Conservation (phyloP, 2,329 filamentous ascomycete genomes). For the Aspergillus udagawae region DNA sequence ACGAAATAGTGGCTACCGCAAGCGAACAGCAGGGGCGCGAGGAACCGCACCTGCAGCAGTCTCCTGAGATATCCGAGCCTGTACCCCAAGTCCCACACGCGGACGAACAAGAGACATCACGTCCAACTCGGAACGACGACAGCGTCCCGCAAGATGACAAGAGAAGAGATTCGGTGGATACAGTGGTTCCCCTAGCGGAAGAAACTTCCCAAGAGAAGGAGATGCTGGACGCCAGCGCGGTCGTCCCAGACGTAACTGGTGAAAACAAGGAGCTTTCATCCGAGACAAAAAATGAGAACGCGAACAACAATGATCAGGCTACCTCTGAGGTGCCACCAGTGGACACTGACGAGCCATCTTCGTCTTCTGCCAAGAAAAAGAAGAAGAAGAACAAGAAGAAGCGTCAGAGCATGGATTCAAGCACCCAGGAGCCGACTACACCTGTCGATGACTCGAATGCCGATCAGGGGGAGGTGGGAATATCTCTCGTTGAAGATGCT, state of each 20-base stretch:
- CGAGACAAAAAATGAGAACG: conserved; percentile 2
- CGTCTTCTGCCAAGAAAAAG: conserved; percentile 26
- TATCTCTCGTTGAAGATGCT: neutral
- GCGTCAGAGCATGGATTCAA: conserved; percentile 15
- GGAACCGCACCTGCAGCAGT: neutral
- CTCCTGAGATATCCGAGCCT: neutral
- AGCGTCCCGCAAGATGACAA: neutral
- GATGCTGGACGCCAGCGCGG: neutral
- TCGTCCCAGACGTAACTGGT: neutral
- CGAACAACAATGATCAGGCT: conserved; percentile 1
- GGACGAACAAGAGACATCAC: neutral
- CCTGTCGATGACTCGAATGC: neutral
- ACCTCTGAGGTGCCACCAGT: conserved; percentile 8
- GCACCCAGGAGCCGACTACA: conserved; percentile 12
- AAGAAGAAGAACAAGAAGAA: conserved; percentile 38
- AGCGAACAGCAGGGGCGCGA: neutral
- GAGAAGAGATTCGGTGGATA: neutral
- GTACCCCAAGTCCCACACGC: neutral
- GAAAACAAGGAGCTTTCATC: conserved; percentile 1
- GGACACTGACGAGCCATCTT: conserved; percentile 14
- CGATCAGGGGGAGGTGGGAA: neutral
- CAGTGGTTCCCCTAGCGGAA: neutral
- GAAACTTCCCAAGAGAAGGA: neutral
- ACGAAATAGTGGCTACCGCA: neutral
- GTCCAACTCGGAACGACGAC: neutral